Evolutionary conservation across 495 filamentous ascomycete genomes (phyloP).

Genomic region (Haplographium delicatum): DNA sequence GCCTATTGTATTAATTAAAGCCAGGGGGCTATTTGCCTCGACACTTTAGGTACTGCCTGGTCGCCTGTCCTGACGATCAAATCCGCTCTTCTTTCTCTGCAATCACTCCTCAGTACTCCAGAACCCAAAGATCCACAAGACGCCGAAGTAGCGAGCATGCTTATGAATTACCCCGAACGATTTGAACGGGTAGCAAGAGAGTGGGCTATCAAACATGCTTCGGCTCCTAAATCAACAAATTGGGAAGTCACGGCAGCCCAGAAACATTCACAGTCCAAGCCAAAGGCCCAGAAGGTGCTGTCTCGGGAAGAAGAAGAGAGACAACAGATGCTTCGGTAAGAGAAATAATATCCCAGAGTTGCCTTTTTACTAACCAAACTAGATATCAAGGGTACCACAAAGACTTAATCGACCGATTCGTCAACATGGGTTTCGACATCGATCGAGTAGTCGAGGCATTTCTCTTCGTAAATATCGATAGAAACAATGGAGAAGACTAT

Average conservation of each 20-base stretch:
- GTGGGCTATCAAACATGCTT: constrained; percentile 83
- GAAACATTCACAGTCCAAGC: constrained; percentile 4
- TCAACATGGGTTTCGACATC: constrained; percentile 92
- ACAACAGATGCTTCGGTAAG: constrained; percentile 11
- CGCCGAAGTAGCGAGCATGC: constrained; percentile 89
- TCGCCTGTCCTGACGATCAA: constrained; percentile 95
- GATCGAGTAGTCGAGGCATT: constrained; percentile 82
- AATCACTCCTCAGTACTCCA: constrained; percentile 86
- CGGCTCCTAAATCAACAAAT: constrained; percentile 56
- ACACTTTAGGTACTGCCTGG: constrained; percentile 86
- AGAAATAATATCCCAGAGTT: too few relatives aligned
- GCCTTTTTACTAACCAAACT: not conserved
- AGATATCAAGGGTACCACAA: constrained; percentile 91
- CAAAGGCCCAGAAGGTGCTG: constrained; percentile 12
- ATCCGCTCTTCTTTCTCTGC: constrained; percentile 85
- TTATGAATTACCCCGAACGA: constrained; percentile 68
- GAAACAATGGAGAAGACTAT: constrained; percentile 70
- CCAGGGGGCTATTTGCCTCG: constrained; percentile 94
- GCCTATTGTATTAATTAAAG: constrained; percentile 10
- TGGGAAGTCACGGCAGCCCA: constrained; percentile 9
- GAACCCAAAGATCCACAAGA: constrained; percentile 98
- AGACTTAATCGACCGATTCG: constrained; percentile 81
- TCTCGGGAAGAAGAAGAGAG: constrained; percentile 31
- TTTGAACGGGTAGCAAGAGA: constrained; percentile 82
- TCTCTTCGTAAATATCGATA: constrained; percentile 73